A percentile compares a stretch with the other conserved stretches of the same genome.
phyloP scores from a whole-genome alignment of 2,329 filamentous ascomycete genomes.

The Trichoderma sp. region DNA sequence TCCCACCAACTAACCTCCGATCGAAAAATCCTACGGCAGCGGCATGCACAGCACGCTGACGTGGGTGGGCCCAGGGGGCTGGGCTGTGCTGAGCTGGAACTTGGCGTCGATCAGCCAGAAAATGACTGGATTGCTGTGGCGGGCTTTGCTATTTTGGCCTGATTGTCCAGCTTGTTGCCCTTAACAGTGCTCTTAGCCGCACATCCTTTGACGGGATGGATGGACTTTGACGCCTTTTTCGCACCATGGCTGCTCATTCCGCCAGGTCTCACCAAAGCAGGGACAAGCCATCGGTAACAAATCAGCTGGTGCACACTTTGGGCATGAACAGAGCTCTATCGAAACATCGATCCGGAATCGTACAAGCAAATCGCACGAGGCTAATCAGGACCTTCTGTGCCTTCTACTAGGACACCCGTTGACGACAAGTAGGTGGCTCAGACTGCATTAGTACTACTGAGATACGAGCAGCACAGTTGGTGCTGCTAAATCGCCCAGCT shows the following conservation, averaged over 20 bases:
- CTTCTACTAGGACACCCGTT: background rate
- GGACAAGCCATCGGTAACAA: background rate
- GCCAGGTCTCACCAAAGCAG: background rate
- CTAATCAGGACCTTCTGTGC: background rate
- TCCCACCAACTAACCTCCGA: background rate
- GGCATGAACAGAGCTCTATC: background rate
- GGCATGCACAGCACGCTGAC: conserved; percentile 11
- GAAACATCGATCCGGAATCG: background rate
- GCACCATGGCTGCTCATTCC: background rate
- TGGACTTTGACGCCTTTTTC: background rate
- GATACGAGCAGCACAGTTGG: background rate
- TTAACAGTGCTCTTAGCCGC: background rate
- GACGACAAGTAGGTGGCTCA: background rate
- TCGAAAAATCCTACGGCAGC: background rate
- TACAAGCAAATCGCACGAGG: background rate
- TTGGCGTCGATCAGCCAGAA: conserved; percentile 2
- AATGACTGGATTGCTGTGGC: background rate
- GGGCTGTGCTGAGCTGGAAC: conserved; percentile 16
- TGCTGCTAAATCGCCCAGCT: background rate
- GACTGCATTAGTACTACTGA: background rate
- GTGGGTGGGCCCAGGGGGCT: conserved; percentile 13
- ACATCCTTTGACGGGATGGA: background rate
- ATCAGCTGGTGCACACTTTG: background rate
- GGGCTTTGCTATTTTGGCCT: background rate
- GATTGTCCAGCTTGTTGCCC: background rate